phyloP scores from a whole-genome alignment of 2,329 filamentous ascomycete species.

The Byssochlamys sp. region DNA sequence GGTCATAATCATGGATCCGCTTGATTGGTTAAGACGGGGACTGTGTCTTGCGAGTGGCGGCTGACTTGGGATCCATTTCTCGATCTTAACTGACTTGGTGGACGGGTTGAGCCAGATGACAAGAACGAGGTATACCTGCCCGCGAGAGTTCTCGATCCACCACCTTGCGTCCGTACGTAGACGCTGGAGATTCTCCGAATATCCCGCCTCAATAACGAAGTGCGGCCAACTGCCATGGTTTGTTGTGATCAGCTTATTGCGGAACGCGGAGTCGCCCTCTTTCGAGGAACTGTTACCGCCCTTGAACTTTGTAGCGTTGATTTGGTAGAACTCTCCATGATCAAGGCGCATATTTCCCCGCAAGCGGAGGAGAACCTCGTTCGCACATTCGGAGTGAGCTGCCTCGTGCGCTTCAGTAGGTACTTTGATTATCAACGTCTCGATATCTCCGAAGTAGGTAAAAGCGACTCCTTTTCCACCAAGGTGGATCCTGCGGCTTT shows the following conservation, averaged over 20 bases:
- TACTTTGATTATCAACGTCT: background rate
- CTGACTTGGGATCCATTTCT: background rate
- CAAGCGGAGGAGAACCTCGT: background rate
- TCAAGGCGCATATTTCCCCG: background rate
- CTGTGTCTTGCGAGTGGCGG: background rate
- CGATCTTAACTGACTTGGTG: background rate
- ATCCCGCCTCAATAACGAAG: background rate
- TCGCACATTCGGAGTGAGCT: background rate
- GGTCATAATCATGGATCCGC: no score
- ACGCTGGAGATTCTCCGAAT: background rate
- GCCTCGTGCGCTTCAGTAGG: background rate
- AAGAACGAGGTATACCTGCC: background rate
- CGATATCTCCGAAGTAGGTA: background rate
- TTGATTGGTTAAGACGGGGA: background rate
- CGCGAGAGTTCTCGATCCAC: background rate
- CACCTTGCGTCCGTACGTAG: background rate
- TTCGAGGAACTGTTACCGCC: background rate
- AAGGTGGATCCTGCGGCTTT: background rate
- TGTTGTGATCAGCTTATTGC: no score
- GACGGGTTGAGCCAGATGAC: background rate
- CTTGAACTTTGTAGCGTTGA: background rate
- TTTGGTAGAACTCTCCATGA: background rate
- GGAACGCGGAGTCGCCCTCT: background rate
- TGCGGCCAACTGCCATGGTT: background rate
- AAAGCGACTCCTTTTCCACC: background rate